Evolutionary conservation across 2,329 filamentous ascomycete species (phyloP).

Genomic region (Fusarium mexicanum): DNA sequence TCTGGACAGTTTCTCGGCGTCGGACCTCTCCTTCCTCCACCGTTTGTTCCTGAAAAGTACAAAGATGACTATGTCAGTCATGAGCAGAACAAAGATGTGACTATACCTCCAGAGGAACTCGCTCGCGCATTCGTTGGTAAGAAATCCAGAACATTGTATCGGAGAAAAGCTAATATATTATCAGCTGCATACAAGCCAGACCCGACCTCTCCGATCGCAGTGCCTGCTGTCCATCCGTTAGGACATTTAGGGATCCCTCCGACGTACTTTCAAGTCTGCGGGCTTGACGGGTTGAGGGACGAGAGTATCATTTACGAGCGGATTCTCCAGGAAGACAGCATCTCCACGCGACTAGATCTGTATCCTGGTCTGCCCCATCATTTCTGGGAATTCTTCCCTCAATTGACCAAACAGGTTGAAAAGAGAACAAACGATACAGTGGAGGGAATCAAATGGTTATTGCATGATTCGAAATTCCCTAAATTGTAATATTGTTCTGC

Average conservation of each 20-base stretch:
- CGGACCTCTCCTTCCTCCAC: background rate
- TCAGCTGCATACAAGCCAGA: background rate
- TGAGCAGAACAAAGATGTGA: background rate
- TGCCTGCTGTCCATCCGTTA: background rate
- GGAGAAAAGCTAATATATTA: background rate
- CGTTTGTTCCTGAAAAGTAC: background rate
- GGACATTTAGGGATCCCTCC: background rate
- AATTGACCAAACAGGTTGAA: background rate
- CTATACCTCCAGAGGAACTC: background rate
- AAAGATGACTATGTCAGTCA: background rate
- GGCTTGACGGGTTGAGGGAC: background rate
- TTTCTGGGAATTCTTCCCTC: background rate
- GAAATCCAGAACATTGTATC: fast-evolving
- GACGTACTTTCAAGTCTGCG: background rate
- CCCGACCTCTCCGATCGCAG: background rate
- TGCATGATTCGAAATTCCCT: background rate
- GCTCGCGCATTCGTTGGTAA: background rate
- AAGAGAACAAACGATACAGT: background rate
- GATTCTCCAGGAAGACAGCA: background rate
- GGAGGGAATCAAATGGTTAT: background rate
- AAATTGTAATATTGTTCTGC: background rate
- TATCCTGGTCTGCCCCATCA: background rate
- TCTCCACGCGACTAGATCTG: background rate
- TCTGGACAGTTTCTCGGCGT: background rate
- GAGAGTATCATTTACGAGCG: background rate